Percentiles rank a stretch among this genome's conserved stretches.
Evolutionary conservation across 371 early-diverging fungal species (phyloP).

Genomic region (Syncephalastrum sp.): DNA sequence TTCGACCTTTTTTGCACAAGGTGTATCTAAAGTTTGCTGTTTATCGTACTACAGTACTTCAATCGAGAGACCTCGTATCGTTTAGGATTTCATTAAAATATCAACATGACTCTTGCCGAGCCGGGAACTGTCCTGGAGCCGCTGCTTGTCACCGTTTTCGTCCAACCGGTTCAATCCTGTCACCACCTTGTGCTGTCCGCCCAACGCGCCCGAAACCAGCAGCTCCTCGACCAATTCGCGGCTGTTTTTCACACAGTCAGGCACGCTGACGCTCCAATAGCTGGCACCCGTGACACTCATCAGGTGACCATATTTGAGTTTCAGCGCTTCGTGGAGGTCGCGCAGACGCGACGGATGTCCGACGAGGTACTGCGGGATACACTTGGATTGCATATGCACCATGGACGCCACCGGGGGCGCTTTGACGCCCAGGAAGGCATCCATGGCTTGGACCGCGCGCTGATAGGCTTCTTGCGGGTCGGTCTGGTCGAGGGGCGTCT

Average conservation of each 20-base stretch:
- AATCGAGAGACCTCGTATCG: background rate
- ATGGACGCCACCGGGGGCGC: constrained; percentile 49
- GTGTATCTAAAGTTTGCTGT: no score
- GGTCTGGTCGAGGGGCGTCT: constrained; percentile 21
- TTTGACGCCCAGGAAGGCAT: constrained; percentile 55
- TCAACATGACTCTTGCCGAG: constrained; percentile 37
- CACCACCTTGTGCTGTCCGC: constrained; percentile 33
- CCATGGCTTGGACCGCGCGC: constrained; percentile 39
- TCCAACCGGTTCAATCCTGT: constrained; percentile 53
- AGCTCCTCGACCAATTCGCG: constrained; percentile 62
- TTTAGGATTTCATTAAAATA: constrained; percentile 37
- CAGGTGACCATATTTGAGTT: constrained; percentile 43
- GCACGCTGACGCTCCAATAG: constrained; percentile 85
- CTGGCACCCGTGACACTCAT: constrained; percentile 80
- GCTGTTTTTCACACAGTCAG: constrained; percentile 80
- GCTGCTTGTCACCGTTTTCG: constrained; percentile 9
- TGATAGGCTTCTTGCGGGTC: constrained; percentile 29
- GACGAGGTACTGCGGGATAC: constrained; percentile 89
- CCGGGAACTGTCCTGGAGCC: constrained; percentile 31
- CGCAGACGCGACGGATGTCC: constrained; percentile 74
- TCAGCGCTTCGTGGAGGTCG: constrained; percentile 53
- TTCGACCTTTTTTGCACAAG: no score
- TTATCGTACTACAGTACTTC: background rate
- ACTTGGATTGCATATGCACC: constrained; percentile 66
- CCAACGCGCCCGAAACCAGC: constrained; percentile 41